Base-by-base conservation (phyloP, 2,329 filamentous ascomycete genomes). In the Diaporthe vexans region DNA sequence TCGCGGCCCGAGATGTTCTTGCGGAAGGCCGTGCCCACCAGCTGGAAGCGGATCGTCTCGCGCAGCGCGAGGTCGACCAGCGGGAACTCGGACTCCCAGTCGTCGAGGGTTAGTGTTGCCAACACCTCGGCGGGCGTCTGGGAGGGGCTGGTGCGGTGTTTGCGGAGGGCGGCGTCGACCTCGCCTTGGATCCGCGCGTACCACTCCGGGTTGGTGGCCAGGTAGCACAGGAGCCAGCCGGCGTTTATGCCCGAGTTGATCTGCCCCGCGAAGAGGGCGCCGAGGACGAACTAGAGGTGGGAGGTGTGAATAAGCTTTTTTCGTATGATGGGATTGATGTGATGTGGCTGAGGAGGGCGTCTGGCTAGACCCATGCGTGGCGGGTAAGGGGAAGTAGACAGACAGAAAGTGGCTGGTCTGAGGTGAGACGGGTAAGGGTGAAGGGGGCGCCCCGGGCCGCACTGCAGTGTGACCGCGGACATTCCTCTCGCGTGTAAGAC, bases 241-340 rank as follows among this genome's bases (percentile, higher is more conserved):
- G 87, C 86, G 76, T 89, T 90, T 78, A 89, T 85, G 52, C 88
- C 88, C 33, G 82, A 88, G 80, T 91, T 91, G n/a, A 90, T 76
- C 46, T 88, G 82, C n/a, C 89, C 89, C 1, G 89, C 89, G 78
- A 89, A 90, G 4, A 91, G 80, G 0, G 87, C 82, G 17, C 86
- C 85, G n/a, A 91, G 81, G 46, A 89, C 83, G 79, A 90, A 89
- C 82, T 87, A 48, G 40, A 43, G 40, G 15, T 43, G 40, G 13
- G 17, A 3, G 10, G 24, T 3, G 8, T 7, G 11, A 33, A 26
- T 65, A 9, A 48, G 59, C 59, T 48, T 33, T 15, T 7, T 7
- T 43, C 6, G 6, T 43, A 17, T 4, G 15, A 17, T 17, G 15
- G 5, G 40, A n/a, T n/a, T n/a, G n/a, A 17, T 13, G 15, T 17